Base-by-base conservation (phyloP, 805 yeast species). In the Zygoascus biomembranicola region DNA sequence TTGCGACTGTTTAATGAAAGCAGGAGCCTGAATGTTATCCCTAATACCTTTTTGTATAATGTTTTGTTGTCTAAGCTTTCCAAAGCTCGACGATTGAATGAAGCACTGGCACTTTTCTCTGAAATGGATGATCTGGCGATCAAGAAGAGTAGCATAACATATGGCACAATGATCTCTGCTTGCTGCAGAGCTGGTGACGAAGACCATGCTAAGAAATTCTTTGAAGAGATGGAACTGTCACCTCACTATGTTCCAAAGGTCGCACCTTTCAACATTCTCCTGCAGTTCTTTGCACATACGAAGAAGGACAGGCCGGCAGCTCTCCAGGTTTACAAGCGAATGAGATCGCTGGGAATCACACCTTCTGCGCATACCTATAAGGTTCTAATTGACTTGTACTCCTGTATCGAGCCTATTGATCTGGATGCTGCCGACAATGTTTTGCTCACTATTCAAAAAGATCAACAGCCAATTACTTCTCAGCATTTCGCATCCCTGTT, bases 301-400 rank as follows among this genome's bases (percentile, higher is more conserved):
- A 59, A 60, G 47, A 53, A 59, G 8, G 69, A 72, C 52, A 62
- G 69, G 11, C 57, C 55, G 11, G 57, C 61, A 5, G 75, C 75
- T 2, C 54, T 68, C 41, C 54, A 63, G 5, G 60, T 65, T 37
- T 70, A 67, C 45, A 57, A 57, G 8, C 58, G 62, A 58, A 61
- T 73, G 54, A 52, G 63, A 11, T 43, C 41, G 16, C 42, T 54
- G 8, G 66, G 67, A 8, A 56, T 68, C 6, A 50, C 57, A 37
- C 73, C 73, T 4, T 64, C 73, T 2, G 58, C 73, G 1, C 68
- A 63, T 49, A 69, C 76, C n/a, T 74, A 72, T 61, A 67, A 66
- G 55, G 63, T 74, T 35, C 54, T 72, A 43, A 73, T 73, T 56
- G 73, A 68, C 59, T 49, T 69, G 59, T 67, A 64, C 61, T 58